These are phyloP conservation scores for Trypanosoma conorhini DNA, from an alignment of 208 protist species.

Conservation along the genomic window DNA sequence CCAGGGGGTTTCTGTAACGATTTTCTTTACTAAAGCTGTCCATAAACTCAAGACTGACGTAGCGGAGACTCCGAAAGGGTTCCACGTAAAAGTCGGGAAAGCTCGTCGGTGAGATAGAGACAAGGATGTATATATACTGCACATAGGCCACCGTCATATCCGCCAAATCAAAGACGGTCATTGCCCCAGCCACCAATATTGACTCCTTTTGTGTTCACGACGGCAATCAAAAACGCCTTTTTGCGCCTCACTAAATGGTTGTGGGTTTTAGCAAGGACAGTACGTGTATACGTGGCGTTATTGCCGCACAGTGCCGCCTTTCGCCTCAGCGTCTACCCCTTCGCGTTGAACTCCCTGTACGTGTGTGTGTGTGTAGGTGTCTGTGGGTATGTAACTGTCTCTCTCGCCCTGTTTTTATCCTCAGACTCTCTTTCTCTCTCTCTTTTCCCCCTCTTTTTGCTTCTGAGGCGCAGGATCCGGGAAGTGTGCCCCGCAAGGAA, in stretches of 20 bases:
- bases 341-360: too few species aligned
- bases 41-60: constrained; percentile 37
- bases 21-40: constrained; percentile 21
- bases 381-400: too few species aligned
- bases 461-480: too few species aligned
- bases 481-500: neutral
- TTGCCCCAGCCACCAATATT: neutral
- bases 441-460: neutral
- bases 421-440: neutral
- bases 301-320: too few species aligned
- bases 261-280: neutral
- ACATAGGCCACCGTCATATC: constrained; percentile 74
- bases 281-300: too few species aligned
- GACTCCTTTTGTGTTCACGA: neutral
- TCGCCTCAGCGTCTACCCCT: too few species aligned
- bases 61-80: constrained; percentile 34
- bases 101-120: constrained; percentile 41
- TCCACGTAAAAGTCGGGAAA: constrained; percentile 50
- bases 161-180: constrained; percentile 59
- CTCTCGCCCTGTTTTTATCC: neutral
- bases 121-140: constrained; percentile 68
- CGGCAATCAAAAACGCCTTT: neutral
- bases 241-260: constrained; percentile 4
- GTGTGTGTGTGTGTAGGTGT: too few species aligned
- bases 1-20: constrained; percentile 44